Evolutionary conservation across 768 basidiomycete genomes (phyloP), one percentile per base, ranked within the genome.

Genomic region (Tulasnella sp.): DNA sequence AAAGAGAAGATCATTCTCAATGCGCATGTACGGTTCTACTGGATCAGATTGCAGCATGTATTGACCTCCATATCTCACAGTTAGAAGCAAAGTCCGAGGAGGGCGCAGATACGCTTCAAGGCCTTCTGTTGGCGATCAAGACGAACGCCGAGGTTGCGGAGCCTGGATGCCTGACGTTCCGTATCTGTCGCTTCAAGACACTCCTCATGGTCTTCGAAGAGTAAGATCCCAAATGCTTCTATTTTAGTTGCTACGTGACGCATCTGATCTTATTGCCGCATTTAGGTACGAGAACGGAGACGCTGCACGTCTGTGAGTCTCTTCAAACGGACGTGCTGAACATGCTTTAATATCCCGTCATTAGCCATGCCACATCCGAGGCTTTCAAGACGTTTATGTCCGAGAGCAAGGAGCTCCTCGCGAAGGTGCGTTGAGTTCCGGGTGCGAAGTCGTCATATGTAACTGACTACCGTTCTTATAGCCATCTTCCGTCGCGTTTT

Each of bases 221-320:
- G 51, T 53, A 19, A 29, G 51, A 15, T 2, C 5, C 8, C 21
- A 17, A 51, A 7, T 30, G n/a, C 45, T 7, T n/a, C 17, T n/a
- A 48, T 48, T 48, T n/a, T 48, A 23, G 1, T 21, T 4, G 27
- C 24, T 7, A 27, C 27, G 5, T 13, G 13, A 4, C 49, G 3
- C 19, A 13, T 4, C 48, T 24, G n/a, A 29, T n/a, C 5, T 26
- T n/a, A 7, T 7, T 51, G 8, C 7, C n/a, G 49, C 19, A 10
- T 23, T 34, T 34, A 53, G 51, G 34, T 53, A 53, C 30, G 51
- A 53, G n/a, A 38, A 53, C n/a, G 51, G 41, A 10, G 41, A 29
- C 17, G 51, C 51, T 38, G 7, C n/a, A n/a, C n/a, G n/a, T n/a
- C n/a, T n/a, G n/a, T n/a, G n/a, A n/a, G n/a, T n/a, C n/a, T 8